Percentiles rank a stretch among this genome's conserved stretches.
Evolutionary conservation across 1,139 yeast species (phyloP).

Genomic region (Debaryomycetaceae sp.): DNA sequence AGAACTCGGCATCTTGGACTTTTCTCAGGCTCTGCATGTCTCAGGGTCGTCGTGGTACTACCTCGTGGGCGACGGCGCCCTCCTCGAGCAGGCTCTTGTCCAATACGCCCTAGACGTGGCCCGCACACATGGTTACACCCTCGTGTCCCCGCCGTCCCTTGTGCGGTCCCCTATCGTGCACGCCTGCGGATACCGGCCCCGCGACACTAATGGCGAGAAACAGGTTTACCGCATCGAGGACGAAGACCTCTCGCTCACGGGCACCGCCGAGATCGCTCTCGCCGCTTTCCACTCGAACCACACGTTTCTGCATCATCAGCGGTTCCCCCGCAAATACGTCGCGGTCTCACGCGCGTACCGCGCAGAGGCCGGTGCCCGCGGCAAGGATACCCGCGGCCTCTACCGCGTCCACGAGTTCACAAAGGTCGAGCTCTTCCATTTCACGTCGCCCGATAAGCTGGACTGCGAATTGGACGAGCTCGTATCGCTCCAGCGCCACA

Average conservation of each 20-base stretch:
- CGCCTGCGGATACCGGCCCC: constrained; percentile 95
- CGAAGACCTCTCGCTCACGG: constrained; percentile 59
- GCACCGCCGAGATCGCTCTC: constrained; percentile 92
- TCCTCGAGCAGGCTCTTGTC: constrained; percentile 80
- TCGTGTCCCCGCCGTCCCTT: constrained; percentile 77
- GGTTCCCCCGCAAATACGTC: constrained; percentile 48
- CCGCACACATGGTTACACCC: constrained; percentile 51
- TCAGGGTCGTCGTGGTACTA: constrained; percentile 91
- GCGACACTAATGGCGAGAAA: constrained; percentile 78
- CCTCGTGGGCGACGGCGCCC: constrained; percentile 75
- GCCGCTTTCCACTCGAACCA: constrained; percentile 56
- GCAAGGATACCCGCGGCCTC: constrained; percentile 82
- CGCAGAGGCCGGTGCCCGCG: constrained; percentile 97
- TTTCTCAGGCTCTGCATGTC: constrained; percentile 58
- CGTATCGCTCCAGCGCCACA: constrained; percentile 50
- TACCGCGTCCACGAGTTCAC: constrained; percentile 96
- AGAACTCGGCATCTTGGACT: constrained; percentile 52
- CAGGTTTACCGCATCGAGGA: constrained; percentile 62
- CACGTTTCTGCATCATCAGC: constrained; percentile 11
- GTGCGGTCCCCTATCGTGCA: constrained; percentile 66
- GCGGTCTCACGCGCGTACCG: constrained; percentile 85
- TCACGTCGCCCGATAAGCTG: constrained; percentile 44
- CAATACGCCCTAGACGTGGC: constrained; percentile 69
- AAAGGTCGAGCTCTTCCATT: constrained; percentile 88
- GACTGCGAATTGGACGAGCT: constrained; percentile 47